These are phyloP conservation scores for Colletotrichum eleusines DNA, from an alignment of 2,329 filamentous ascomycete genomes.

Conservation along the genomic window DNA sequence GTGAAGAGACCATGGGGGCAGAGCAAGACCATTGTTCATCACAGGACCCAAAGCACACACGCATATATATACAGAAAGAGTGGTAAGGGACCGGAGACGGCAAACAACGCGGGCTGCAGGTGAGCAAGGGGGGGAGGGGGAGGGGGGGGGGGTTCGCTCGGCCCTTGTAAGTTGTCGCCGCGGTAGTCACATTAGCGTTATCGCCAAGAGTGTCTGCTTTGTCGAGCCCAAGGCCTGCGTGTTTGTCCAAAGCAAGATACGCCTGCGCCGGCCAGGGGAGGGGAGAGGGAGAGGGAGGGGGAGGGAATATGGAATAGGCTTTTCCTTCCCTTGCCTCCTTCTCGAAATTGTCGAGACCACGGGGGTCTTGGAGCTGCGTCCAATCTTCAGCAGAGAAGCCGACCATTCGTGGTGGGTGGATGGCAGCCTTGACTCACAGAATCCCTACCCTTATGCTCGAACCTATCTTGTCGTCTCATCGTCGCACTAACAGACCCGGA, in stretches of 20 bases:
- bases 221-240: slow-evolving; percentile 5
- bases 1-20: slow-evolving; percentile 27
- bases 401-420: slow-evolving; percentile 8
- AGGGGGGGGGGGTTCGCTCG: neutral
- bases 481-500: neutral
- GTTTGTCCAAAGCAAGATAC: neutral
- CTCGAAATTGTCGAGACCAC: neutral
- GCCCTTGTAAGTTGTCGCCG: neutral
- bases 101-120: neutral
- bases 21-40: slow-evolving; percentile 6
- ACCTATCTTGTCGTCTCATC: slow-evolving; percentile 1
- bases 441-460: neutral
- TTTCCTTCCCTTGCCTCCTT: slow-evolving; percentile 4
- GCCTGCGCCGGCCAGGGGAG: neutral
- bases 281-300: no score
- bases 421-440: slow-evolving; percentile 20
- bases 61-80: slow-evolving; percentile 15
- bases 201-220: neutral
- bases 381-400: slow-evolving; percentile 24
- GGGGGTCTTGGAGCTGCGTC: slow-evolving; percentile 4
- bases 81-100: neutral
- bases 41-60: slow-evolving; percentile 26
- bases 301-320: neutral
- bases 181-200: neutral
- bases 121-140: slow-evolving; percentile 5